Evolutionary conservation across 176 grass and related monocot species (phyloP), one percentile per base, ranked within the genome.

Genomic region (Coix lacrymajobi): DNA sequence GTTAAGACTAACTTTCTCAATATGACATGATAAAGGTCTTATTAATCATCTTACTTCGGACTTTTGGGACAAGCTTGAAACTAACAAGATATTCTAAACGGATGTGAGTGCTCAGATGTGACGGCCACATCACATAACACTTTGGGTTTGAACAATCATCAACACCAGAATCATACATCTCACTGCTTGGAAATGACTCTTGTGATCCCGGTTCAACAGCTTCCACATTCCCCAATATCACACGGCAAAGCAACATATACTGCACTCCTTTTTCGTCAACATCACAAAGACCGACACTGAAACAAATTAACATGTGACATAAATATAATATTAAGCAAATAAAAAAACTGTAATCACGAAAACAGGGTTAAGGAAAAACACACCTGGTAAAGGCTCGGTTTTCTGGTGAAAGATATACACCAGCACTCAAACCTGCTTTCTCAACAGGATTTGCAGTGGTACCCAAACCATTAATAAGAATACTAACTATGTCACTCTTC

Each of bases 221-320:
- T 80, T 93, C 88, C 88, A 90, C 76, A 14, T 90, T 90, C 12
- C 91, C 88, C 79, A 91, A 74, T 84, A 94, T 92, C 56, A 88
- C 39, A 29, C 73, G 85, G 87, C 92, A 97, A 48, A 97, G 48
- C 77, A 97, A 86, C 89, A 94, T 94, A 85, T 88, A 94, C 61
- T 97, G 92, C 78, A 94, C 76, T 29, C 89, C 92, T 89, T 97
- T 97, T 92, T 90, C 85, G 77, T 97, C 94, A 92, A 92, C 87
- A 92, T 94, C 94, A 87, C 92, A 94, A 84, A 86, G 87, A 87
- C 89, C 92, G 6, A 94, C 85, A 37, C 92, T 97, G 79, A 26
- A 14, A 79, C 11, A 80, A 3, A 79, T 3, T 56, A 22, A 64
- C 25, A 13, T 81, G 6, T 56, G 26, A 64, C 25, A 13, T 81